These are phyloP conservation scores for Prunus campanulata DNA, from an alignment of 306 rosid species.

Conservation along the genomic window DNA sequence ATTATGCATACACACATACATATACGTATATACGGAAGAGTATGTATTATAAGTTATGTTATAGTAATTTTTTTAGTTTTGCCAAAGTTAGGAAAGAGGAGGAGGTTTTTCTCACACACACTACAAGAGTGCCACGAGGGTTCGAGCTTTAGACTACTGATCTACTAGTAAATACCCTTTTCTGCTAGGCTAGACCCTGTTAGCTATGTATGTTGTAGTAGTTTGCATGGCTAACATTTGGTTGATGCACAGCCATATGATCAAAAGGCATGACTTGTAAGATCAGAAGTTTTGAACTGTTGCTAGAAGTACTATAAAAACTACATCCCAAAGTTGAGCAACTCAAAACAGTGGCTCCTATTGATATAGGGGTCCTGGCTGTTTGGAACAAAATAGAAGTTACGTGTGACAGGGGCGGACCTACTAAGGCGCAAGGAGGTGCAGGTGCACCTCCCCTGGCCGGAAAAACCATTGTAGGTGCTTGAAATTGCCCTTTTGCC, in stretches of 20 bases:
- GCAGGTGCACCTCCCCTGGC: no score
- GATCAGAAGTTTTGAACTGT: neutral
- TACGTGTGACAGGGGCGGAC: neutral
- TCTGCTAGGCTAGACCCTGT: no score
- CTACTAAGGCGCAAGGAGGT: no score
- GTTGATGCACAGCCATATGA: neutral
- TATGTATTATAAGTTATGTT: no score
- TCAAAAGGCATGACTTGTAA: neutral
- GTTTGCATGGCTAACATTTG: neutral
- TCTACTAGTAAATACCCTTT: no score
- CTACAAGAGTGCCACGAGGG: no score
- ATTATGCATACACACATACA: neutral
- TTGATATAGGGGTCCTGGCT: neutral
- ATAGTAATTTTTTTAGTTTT: no score
- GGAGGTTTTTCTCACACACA: no score
- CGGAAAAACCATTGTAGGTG: no score
- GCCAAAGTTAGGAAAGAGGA: no score
- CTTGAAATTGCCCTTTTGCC: no score
- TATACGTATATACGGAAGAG: neutral
- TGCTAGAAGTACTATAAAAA: neutral
- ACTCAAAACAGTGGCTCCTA: neutral
- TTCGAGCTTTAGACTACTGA: no score
- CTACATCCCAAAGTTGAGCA: neutral
- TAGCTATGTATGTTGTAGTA: neutral
- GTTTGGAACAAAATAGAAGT: neutral